A percentile compares a stretch with the other conserved stretches of the same genome.
Conservation (phyloP, 192 early-diverging fungal species). For the Entomortierella beljakovae region DNA sequence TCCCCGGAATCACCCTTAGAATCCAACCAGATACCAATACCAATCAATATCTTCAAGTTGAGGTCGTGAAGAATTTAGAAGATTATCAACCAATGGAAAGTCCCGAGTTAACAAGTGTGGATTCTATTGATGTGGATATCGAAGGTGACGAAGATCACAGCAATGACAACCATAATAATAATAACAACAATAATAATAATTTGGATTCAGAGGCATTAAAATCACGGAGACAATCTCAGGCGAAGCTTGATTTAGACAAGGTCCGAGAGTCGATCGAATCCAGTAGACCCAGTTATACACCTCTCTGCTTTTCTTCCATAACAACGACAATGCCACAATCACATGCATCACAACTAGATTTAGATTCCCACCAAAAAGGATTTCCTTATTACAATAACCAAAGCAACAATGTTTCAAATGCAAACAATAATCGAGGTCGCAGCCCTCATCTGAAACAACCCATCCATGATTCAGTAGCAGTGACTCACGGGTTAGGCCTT, state of each 20-base stretch:
- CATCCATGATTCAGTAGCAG: no score
- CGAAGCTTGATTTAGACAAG: conserved; percentile 33
- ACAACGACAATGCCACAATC: not conserved
- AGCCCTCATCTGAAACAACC: no score
- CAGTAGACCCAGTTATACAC: conserved; percentile 26
- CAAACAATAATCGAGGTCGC: no score
- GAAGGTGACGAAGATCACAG: conserved; percentile 1
- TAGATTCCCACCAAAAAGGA: no score
- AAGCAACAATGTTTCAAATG: no score
- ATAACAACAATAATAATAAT: not conserved
- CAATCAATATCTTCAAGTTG: conserved; percentile 32
- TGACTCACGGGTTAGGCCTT: no score
- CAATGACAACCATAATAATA: no score
- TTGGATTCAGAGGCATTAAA: no score
- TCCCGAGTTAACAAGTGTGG: not conserved
- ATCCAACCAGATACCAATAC: conserved; percentile 31
- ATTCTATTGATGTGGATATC: not conserved
- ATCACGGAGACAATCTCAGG: conserved; percentile 6
- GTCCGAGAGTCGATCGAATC: conserved; percentile 45
- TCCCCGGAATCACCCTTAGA: conserved; percentile 46
- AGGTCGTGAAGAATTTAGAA: conserved; percentile 42
- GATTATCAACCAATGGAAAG: conserved; percentile 14
- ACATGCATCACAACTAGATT: not conserved
- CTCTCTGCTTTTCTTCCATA: not conserved
- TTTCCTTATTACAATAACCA: no score